Base-by-base conservation (phyloP, 2,329 filamentous ascomycete species). In the Exophiala mesophila region DNA sequence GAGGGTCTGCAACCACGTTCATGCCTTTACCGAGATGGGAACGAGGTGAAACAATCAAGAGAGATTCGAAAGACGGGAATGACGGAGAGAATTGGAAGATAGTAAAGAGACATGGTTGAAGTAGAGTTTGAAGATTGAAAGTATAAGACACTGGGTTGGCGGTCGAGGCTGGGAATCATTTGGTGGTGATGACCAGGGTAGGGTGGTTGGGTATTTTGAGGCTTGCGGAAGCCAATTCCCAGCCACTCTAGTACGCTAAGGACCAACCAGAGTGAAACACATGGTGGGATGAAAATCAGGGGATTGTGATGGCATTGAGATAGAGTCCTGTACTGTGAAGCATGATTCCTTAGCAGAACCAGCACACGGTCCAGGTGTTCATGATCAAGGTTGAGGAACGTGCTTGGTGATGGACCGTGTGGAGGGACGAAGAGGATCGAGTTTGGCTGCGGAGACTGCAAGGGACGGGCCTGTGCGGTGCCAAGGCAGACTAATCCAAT, bases 1-100 rank as follows among this genome's bases (percentile, higher is more conserved):
- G 54, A 36, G 57, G 46, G 34, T 44, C 40, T 32, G 53, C 53
- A 41, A 53, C 55, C 34, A 56, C 39, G 52, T 60, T 62, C 59
- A 62, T 62, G 39, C 53, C 56, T 52, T 35, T 54, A 44, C 39
- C 21, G 50, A 38, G 15, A 10, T 16, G 36, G 18, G 43, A 52
- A 47, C 29, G 18, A 21, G 20, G 23, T 19, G 33, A 23, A 47
- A 43, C 26, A 44, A 39, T 39, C 47, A 43, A 26, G 12, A 26
- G 7, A 26, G 23, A 26, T 26, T 6, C 23, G 6, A 26, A 36
- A 30, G 26, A 50, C 40, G 50, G 50, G 50, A n/a, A n/a, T n/a
- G 50, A 41, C 41, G 50, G 44, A 49, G 41, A 32, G 45, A 44
- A 39, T 20, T 38, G 33, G 36, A 41, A 36, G 26, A 38, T 28